A percentile compares a stretch with the other conserved stretches of the same genome.
Evolutionary conservation across 164 flowering plant genomes (phyloP).

Genomic region (Dillenia turbinata): DNA sequence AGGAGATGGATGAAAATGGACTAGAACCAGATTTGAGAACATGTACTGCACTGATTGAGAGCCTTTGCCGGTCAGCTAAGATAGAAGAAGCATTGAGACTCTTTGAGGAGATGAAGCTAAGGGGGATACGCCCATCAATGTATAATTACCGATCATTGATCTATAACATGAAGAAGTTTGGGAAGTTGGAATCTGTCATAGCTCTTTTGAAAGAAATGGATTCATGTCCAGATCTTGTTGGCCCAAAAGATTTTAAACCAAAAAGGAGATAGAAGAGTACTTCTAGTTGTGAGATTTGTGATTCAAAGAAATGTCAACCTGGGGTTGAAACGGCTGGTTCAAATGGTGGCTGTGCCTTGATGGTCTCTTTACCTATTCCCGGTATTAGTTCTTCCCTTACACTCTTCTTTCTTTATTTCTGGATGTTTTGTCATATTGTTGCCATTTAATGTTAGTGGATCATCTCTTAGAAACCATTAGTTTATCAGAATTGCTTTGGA

Average conservation of each 20-base stretch:
- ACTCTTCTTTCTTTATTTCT: too few relatives aligned
- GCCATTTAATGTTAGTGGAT: too few relatives aligned
- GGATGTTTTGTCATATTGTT: too few relatives aligned
- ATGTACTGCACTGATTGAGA: conserved; percentile 73
- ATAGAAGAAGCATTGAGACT: conserved; percentile 54
- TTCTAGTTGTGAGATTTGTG: too few relatives aligned
- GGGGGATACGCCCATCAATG: conserved; percentile 52
- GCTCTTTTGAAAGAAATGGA: conserved; percentile 58
- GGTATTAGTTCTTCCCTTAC: too few relatives aligned
- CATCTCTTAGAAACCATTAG: too few relatives aligned
- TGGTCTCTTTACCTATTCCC: too few relatives aligned
- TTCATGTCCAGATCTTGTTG: conserved; percentile 37
- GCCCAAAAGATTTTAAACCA: conserved; percentile 57
- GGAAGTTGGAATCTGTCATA: conserved; percentile 54
- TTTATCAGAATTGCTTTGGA: too few relatives aligned
- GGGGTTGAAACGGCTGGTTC: too few relatives aligned
- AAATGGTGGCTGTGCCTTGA: too few relatives aligned
- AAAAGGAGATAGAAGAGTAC: conserved; percentile 22
- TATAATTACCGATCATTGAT: conserved; percentile 60
- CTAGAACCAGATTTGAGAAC: conserved; percentile 79
- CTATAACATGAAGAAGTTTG: conserved; percentile 50
- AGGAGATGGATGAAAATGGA: conserved; percentile 59
- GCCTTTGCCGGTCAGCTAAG: conserved; percentile 72
- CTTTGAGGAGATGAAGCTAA: conserved; percentile 64
- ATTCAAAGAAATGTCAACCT: too few relatives aligned